Percentiles rank a stretch among this genome's conserved stretches.
These are phyloP conservation scores for Aspergillus sparsus DNA, from an alignment of 495 filamentous ascomycete genomes.

Conservation along the genomic window DNA sequence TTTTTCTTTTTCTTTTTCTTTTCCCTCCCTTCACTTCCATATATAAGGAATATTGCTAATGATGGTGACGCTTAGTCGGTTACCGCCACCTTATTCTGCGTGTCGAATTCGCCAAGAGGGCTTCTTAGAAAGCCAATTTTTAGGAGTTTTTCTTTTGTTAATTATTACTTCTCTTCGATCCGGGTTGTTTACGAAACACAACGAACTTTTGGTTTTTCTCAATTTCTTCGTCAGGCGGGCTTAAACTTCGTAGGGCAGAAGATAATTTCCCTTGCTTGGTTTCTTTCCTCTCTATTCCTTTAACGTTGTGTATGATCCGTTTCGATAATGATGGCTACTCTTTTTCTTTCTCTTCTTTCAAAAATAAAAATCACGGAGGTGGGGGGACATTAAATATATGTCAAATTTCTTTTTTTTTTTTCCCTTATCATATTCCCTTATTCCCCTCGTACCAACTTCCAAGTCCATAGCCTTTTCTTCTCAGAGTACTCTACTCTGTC, in stretches of 20 bases:
- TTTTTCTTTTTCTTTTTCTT: not conserved
- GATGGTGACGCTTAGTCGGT: slow-evolving; percentile 55
- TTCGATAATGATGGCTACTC: slow-evolving; percentile 48
- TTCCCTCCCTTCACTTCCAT: not conserved
- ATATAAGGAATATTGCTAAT: not conserved
- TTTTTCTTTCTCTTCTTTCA: slow-evolving; percentile 14
- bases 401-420: no score
- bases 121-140: slow-evolving; percentile 46
- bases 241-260: slow-evolving; percentile 31
- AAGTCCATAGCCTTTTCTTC: no score
- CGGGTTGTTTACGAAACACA: slow-evolving; percentile 28
- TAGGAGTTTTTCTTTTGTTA: slow-evolving; percentile 20
- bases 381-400: not conserved
- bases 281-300: slow-evolving; percentile 28
- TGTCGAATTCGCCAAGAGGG: slow-evolving; percentile 89
- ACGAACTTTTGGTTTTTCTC: slow-evolving; percentile 25
- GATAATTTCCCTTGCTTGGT: slow-evolving; percentile 26
- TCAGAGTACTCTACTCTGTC: no score
- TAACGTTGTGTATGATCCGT: slow-evolving; percentile 44
- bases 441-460: no score
- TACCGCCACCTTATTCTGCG: slow-evolving; percentile 88
- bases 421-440: no score
- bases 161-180: slow-evolving; percentile 29
- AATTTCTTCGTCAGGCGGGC: slow-evolving; percentile 36
- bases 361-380: slow-evolving; percentile 25